phyloP scores from a whole-genome alignment of 1,284 basidiomycete genomes.

The Somion occarium region DNA sequence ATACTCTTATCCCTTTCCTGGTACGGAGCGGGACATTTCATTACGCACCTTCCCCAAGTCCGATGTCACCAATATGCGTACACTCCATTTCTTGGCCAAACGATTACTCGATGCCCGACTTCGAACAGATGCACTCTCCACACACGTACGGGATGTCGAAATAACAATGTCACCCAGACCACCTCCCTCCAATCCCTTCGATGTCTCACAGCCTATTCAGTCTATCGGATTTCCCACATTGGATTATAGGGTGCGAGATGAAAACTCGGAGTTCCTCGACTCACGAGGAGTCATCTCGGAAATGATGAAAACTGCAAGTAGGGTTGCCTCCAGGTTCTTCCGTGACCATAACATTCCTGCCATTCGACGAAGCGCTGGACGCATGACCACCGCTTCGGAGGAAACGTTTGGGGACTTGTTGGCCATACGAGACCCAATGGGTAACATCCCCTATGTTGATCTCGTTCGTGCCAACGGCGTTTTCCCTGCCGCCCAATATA shows the following conservation, averaged over 20 bases:
- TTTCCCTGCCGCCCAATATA: constrained; percentile 38
- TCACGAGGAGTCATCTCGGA: constrained; percentile 67
- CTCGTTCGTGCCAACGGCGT: constrained; percentile 30
- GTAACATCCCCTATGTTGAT: constrained; percentile 36
- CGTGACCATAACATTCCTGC: constrained; percentile 58
- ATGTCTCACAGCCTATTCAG: constrained; percentile 19
- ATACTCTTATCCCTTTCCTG: not conserved
- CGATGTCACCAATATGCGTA: constrained; percentile 3
- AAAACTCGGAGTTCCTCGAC: constrained; percentile 30
- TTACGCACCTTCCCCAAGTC: not conserved
- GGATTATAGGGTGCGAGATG: constrained; percentile 36
- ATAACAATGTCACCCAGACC: constrained; percentile 16
- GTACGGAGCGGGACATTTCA: not conserved
- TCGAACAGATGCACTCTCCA: not conserved
- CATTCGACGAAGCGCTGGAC: constrained; percentile 53
- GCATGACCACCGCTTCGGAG: constrained; percentile 12
- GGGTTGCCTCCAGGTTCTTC: constrained; percentile 74
- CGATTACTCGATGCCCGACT: constrained; percentile 4
- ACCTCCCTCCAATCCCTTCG: constrained; percentile 16
- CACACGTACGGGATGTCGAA: not conserved
- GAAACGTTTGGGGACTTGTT: constrained; percentile 20
- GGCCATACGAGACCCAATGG: constrained; percentile 35
- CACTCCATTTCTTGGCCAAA: constrained; percentile 9
- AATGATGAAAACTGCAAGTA: constrained; percentile 80
- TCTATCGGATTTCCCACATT: constrained; percentile 59